Evolutionary conservation across 495 filamentous ascomycete species (phyloP).

Genomic region (Trichoderma gamsii): DNA sequence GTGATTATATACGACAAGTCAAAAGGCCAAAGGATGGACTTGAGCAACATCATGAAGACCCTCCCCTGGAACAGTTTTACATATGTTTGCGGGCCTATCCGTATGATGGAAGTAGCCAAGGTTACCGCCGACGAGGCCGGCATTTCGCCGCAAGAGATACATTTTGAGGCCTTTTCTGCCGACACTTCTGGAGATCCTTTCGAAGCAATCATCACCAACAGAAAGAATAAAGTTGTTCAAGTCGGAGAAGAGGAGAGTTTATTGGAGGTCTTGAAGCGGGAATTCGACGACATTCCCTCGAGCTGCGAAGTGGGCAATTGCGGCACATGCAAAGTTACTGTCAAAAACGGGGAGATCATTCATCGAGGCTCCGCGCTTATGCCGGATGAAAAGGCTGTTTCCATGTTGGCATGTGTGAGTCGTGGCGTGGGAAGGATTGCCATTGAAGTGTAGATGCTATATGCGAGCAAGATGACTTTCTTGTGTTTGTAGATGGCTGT

Average conservation of each 20-base stretch:
- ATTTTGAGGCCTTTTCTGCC: conserved; percentile 51
- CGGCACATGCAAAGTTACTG: conserved; percentile 47
- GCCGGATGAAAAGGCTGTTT: conserved; percentile 36
- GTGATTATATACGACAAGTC: conserved; percentile 43
- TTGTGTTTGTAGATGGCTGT: background rate
- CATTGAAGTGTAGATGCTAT: conserved; percentile 33
- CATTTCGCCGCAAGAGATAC: conserved; percentile 41
- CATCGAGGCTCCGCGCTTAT: conserved; percentile 46
- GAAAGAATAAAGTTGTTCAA: conserved; percentile 24
- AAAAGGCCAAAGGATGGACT: conserved; percentile 42
- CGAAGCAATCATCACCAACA: conserved; percentile 40
- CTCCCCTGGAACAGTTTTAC: conserved; percentile 44
- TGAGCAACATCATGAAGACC: conserved; percentile 32
- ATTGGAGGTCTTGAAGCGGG: conserved; percentile 34
- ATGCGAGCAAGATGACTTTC: background rate
- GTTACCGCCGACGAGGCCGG: conserved; percentile 30
- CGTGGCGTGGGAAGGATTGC: conserved; percentile 40
- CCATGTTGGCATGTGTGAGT: conserved; percentile 45
- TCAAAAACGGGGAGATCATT: conserved; percentile 45
- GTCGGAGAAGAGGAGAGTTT: conserved; percentile 40
- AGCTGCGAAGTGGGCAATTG: conserved; percentile 56
- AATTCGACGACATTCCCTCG: conserved; percentile 38
- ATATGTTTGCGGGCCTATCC: conserved; percentile 49
- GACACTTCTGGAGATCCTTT: conserved; percentile 50
- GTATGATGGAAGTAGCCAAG: conserved; percentile 43